phyloP scores from a whole-genome alignment of 2,329 filamentous ascomycete species.

The Trichoderma aggressivum region DNA sequence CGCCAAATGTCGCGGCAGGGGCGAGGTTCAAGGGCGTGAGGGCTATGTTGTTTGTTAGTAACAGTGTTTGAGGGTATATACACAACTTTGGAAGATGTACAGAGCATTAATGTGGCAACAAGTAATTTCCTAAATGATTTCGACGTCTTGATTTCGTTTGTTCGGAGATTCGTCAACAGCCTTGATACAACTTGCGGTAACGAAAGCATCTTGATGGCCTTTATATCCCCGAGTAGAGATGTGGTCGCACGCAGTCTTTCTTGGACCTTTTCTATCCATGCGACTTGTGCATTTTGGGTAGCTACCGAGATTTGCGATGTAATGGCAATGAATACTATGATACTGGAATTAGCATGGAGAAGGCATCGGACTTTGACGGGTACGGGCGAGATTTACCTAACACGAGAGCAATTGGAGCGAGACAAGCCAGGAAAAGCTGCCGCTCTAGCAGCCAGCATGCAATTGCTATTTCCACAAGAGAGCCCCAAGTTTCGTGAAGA shows the following conservation, averaged over 20 bases:
- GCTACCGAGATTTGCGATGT: slow-evolving; percentile 21
- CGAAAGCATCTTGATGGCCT: slow-evolving; percentile 45
- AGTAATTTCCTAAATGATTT: slow-evolving; percentile 28
- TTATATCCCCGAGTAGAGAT: slow-evolving; percentile 42
- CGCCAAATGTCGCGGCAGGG: slow-evolving; percentile 26
- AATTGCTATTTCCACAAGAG: slow-evolving; percentile 27
- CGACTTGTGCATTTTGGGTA: slow-evolving; percentile 26
- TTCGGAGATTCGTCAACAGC: slow-evolving; percentile 28
- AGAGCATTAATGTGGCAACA: slow-evolving; percentile 24
- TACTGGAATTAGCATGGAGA: neutral
- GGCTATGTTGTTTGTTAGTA: slow-evolving; percentile 20
- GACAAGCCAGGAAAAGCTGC: slow-evolving; percentile 28
- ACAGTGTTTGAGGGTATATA: neutral
- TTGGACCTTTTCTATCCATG: slow-evolving; percentile 44
- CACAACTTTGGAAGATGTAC: slow-evolving; percentile 11
- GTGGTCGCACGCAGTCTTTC: slow-evolving; percentile 40
- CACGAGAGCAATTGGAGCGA: slow-evolving; percentile 27
- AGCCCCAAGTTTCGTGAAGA: slow-evolving; percentile 31
- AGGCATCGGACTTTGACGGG: neutral
- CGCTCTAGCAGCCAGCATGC: slow-evolving; percentile 30
- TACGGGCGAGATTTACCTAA: slow-evolving; percentile 9
- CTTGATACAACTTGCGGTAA: slow-evolving; percentile 26
- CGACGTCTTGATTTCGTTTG: slow-evolving; percentile 30
- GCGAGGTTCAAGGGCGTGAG: slow-evolving; percentile 23
- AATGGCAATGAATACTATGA: slow-evolving; percentile 23